Evolutionary conservation across 2,329 filamentous ascomycete genomes (phyloP).

Genomic region (Alternaria atra): DNA sequence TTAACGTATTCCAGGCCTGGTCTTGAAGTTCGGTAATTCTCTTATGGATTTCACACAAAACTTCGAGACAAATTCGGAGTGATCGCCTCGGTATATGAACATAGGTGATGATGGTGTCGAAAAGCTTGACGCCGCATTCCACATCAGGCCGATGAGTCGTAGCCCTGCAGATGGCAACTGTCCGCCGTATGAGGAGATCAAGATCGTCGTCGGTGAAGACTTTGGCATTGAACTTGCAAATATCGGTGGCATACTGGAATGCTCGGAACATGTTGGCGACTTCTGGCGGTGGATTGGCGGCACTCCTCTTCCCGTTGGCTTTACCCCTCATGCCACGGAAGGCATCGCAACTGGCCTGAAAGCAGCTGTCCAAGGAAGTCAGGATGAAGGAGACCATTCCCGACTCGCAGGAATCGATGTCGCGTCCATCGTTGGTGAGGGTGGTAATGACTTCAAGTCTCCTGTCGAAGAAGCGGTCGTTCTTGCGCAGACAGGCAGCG

Average conservation of each 20-base stretch:
- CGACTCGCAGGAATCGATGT: constrained; percentile 51
- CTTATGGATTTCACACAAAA: constrained; percentile 76
- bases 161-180: constrained; percentile 73
- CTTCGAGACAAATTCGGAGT: constrained; percentile 72
- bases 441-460: constrained; percentile 48
- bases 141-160: constrained; percentile 73
- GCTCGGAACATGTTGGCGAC: constrained; percentile 62
- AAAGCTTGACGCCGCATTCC: constrained; percentile 70
- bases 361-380: constrained; percentile 45
- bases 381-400: constrained; percentile 46
- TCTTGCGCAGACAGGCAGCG: constrained; percentile 41
- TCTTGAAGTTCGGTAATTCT: constrained; percentile 69
- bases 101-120: constrained; percentile 77
- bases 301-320: constrained; percentile 36
- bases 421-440: constrained; percentile 50
- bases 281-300: constrained; percentile 34
- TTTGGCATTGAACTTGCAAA: constrained; percentile 80
- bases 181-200: constrained; percentile 66
- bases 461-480: constrained; percentile 41
- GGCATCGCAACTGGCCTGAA: constrained; percentile 43
- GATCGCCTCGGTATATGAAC: constrained; percentile 71
- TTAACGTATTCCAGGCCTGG: constrained; percentile 74
- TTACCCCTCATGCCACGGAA: constrained; percentile 33
- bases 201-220: constrained; percentile 70
- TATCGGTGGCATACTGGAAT: constrained; percentile 71